These are phyloP conservation scores for Pythium grandisporangium DNA, from an alignment of 352 stramenopile species.

Conservation along the genomic window DNA sequence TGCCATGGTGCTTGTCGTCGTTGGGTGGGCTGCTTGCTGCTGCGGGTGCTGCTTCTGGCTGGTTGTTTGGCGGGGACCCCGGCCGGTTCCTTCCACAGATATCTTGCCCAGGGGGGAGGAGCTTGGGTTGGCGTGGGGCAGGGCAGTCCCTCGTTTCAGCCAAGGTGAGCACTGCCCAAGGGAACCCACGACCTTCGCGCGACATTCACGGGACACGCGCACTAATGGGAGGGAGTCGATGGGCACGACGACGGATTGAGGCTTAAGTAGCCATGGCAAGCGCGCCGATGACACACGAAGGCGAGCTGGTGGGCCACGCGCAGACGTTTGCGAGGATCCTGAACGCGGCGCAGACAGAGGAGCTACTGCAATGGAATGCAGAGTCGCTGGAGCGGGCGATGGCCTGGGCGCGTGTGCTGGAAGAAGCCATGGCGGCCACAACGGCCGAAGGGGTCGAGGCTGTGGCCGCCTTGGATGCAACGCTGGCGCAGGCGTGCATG, in stretches of 20 bases:
- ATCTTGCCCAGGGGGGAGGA: too few relatives aligned
- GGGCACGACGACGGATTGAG: not conserved
- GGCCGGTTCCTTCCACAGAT: conserved; percentile 19
- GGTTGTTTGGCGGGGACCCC: too few relatives aligned
- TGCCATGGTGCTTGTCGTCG: conserved; percentile 21
- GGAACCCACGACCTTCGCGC: conserved; percentile 22
- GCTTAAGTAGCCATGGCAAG: not conserved
- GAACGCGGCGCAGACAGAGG: conserved; percentile 12
- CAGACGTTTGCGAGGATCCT: conserved; percentile 12
- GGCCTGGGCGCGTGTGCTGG: conserved; percentile 10
- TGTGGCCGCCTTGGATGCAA: not conserved
- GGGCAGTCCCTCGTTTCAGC: not conserved
- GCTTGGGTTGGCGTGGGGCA: too few relatives aligned
- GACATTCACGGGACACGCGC: conserved; percentile 13
- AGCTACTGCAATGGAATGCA: conserved; percentile 10
- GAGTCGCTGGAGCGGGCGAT: conserved; percentile 11
- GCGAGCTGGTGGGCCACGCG: conserved; percentile 9
- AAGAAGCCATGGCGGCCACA: conserved; percentile 5
- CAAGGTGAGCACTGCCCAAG: too few relatives aligned
- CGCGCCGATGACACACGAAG: not conserved
- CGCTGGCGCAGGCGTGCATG: conserved; percentile 1
- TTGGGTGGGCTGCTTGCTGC: conserved; percentile 1
- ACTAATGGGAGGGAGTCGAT: conserved; percentile 1
- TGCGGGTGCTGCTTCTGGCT: conserved; percentile 5
- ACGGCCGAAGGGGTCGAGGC: not conserved